These are phyloP conservation scores for Saccharomycopsis schoenii DNA, from an alignment of 805 yeast species.

Conservation along the genomic window DNA sequence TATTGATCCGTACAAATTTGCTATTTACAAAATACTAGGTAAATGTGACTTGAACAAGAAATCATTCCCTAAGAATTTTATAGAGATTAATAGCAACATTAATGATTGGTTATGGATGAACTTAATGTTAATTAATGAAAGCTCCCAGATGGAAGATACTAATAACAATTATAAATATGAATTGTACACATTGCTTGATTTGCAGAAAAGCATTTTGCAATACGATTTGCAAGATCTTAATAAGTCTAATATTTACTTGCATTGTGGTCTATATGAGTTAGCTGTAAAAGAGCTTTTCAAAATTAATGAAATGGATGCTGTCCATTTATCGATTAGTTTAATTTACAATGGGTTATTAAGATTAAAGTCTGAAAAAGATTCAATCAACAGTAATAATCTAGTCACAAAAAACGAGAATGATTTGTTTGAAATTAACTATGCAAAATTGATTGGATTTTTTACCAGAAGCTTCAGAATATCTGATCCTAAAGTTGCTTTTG, in stretches of 20 bases:
- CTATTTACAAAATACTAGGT: slow-evolving; percentile 88
- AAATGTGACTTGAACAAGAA: slow-evolving; percentile 68
- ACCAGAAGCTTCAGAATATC: slow-evolving; percentile 74
- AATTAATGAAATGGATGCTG: slow-evolving; percentile 72
- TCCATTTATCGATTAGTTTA: slow-evolving; percentile 78
- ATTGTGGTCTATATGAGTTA: slow-evolving; percentile 72
- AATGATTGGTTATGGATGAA: slow-evolving; percentile 99
- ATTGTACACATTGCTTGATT: slow-evolving; percentile 59
- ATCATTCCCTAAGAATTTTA: slow-evolving; percentile 55
- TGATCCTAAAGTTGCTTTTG: slow-evolving; percentile 88
- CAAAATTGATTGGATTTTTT: slow-evolving; percentile 66
- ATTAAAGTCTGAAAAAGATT: slow-evolving; percentile 28
- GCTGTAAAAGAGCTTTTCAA: slow-evolving; percentile 60
- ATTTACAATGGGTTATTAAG: slow-evolving; percentile 62
- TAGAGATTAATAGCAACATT: slow-evolving; percentile 43
- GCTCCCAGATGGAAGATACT: slow-evolving; percentile 21
- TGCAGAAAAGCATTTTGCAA: slow-evolving; percentile 60
- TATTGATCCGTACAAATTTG: slow-evolving; percentile 83
- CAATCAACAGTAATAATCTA: slow-evolving; percentile 27
- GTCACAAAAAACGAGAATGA: slow-evolving; percentile 27
- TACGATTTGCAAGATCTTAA: slow-evolving; percentile 56
- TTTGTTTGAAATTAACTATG: slow-evolving; percentile 31
- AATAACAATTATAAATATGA: slow-evolving; percentile 52
- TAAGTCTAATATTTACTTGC: slow-evolving; percentile 59
- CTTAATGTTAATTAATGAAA: slow-evolving; percentile 62